phyloP scores from a whole-genome alignment of 2,329 filamentous ascomycete species.

The Fusarium bulbicola region DNA sequence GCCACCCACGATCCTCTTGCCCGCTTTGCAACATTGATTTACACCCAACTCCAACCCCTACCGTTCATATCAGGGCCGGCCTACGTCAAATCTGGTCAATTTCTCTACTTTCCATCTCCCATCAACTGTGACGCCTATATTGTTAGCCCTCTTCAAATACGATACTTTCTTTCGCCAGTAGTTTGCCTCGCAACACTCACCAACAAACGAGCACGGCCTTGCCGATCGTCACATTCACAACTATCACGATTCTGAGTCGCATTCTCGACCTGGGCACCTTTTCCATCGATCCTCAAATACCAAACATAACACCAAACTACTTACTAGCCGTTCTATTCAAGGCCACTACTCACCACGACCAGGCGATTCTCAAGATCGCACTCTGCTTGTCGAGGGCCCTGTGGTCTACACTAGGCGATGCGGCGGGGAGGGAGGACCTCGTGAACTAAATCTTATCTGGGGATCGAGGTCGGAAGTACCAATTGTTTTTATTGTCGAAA shows the following conservation, averaged over 20 bases:
- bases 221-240: not conserved
- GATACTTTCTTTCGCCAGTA: not conserved
- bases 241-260: constrained; percentile 1
- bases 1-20: constrained; percentile 1
- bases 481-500: constrained; percentile 7
- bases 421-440: constrained; percentile 54
- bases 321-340: not conserved
- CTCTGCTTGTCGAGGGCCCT: constrained; percentile 30
- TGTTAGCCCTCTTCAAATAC: not conserved
- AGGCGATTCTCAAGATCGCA: constrained; percentile 31
- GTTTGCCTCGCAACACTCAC: not conserved
- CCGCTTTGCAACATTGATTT: constrained; percentile 26
- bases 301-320: not conserved
- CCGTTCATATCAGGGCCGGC: constrained; percentile 7
- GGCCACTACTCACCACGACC: not conserved
- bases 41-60: constrained; percentile 11
- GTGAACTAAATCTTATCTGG: constrained; percentile 47
- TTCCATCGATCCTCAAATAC: not conserved
- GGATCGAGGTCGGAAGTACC: constrained; percentile 47
- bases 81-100: not conserved
- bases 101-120: not conserved
- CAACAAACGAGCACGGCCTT: not conserved
- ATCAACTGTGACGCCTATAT: not conserved
- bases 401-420: constrained; percentile 53
- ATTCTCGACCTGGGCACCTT: not conserved